Evolutionary conservation across 495 filamentous ascomycete species (phyloP), one percentile per base, ranked within the genome.

Genomic region (Penicillium ucsense): DNA sequence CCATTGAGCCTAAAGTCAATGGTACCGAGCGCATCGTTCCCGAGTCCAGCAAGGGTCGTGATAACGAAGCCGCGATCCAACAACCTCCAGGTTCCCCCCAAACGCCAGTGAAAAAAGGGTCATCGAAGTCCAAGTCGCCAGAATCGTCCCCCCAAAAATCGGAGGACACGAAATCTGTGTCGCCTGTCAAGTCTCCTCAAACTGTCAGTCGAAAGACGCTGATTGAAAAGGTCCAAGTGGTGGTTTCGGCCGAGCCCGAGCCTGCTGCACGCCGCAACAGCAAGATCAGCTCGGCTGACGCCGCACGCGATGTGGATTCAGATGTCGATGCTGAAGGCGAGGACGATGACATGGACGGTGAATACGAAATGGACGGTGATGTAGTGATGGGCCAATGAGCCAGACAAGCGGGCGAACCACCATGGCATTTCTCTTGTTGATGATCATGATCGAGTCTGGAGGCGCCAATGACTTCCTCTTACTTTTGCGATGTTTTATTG

Each of bases 161-260:
- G 20, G 60, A 61, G 35, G 54, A 57, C 6, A 53, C 46, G 7
- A 43, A 53, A 7, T 38, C 51, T 4, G 51, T 48, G 8, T 47
- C 51, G 2, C 47, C 36, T n/a, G 11, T 50, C n/a, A 62, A 52
- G n/a, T 60, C 56, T 4, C 56, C 59, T 3, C 56, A 58, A 8
- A 67, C 68, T 1, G 60, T 60, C 39, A 62, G 38, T 31, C 65
- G 63, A 38, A 71, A 71, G 40, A 59, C 68, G 2, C 46, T 70
- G 29, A 63, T 71, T n/a, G 68, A 71, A 45, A 63, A 71, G 45
- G 37, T 71, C 11, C 56, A 67, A 44, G 54, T 71, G 20, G 38
- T 71, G 37, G 41, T 71, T 11, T 53, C 66, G 4, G 56, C 59
- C 10, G 65, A 65, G 10, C 50, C 61, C 30, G 45, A 48, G 3